Evolutionary conservation across 805 yeast species (phyloP).

Genomic region (Teunomyces barrocoloradensis): DNA sequence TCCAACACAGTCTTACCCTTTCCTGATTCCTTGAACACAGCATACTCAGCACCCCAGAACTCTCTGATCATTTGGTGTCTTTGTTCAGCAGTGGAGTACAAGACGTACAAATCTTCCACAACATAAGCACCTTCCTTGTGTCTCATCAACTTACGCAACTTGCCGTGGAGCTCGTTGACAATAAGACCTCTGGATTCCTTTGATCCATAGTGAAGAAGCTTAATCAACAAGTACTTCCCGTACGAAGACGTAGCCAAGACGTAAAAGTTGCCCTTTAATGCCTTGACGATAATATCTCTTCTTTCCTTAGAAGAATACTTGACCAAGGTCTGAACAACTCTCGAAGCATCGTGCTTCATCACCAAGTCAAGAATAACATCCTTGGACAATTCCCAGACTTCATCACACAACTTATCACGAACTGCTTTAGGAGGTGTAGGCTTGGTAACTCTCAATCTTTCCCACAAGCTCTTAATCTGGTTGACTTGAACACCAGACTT

Average conservation of each 20-base stretch:
- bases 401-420: conserved; percentile 74
- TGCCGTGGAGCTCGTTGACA: conserved; percentile 85
- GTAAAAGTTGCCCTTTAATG: conserved; percentile 74
- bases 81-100: conserved; percentile 82
- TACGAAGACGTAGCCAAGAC: conserved; percentile 87
- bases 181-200: conserved; percentile 73
- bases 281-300: conserved; percentile 63
- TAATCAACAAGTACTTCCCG: conserved; percentile 88
- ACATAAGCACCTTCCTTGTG: conserved; percentile 98
- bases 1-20: conserved; percentile 62
- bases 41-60: conserved; percentile 95
- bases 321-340: conserved; percentile 91
- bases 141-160: conserved; percentile 86
- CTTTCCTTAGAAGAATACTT: conserved; percentile 80
- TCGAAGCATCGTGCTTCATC: conserved; percentile 91
- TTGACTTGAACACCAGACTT: conserved; percentile 86
- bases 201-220: conserved; percentile 88
- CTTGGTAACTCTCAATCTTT: conserved; percentile 77
- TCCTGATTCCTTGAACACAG: conserved; percentile 79
- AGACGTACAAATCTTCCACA: conserved; percentile 85
- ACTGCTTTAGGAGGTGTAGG: conserved; percentile 76
- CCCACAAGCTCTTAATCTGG: conserved; percentile 86
- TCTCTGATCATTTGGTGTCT: conserved; percentile 89
- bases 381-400: conserved; percentile 80
- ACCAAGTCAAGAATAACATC: conserved; percentile 81